These are phyloP conservation scores for Oryza punctata DNA, from an alignment of 176 grass and related monocot genomes.

Conservation along the genomic window DNA sequence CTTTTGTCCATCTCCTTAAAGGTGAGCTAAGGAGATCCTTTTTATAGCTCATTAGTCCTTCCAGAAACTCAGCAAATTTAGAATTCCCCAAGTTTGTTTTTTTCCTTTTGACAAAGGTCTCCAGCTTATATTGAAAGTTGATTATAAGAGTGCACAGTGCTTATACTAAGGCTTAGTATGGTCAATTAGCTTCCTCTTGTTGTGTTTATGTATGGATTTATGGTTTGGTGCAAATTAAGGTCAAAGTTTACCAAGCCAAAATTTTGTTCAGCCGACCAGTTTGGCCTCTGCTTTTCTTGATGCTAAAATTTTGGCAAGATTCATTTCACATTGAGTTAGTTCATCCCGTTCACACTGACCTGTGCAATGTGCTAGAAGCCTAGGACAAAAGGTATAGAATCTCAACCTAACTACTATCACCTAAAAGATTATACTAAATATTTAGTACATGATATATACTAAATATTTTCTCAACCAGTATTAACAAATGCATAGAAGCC, in stretches of 20 bases:
- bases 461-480: not conserved
- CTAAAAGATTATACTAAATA: not conserved
- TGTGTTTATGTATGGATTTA: not conserved
- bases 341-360: not conserved
- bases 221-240: not conserved
- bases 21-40: not conserved
- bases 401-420: not conserved
- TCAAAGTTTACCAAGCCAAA: not conserved
- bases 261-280: not conserved
- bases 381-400: not conserved
- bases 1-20: not conserved
- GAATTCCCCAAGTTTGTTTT: not conserved
- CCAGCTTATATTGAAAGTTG: not conserved
- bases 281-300: not conserved
- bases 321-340: not conserved
- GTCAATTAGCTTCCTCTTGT: not conserved
- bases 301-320: not conserved
- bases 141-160: not conserved
- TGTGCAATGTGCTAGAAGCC: not conserved
- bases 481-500: not conserved
- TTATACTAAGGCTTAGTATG: not conserved
- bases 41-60: not conserved
- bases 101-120: not conserved
- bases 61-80: not conserved
- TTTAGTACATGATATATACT: not conserved